Evolutionary conservation across 352 stramenopile genomes (phyloP), one percentile per base, ranked within the genome.

Genomic region (Globisporangium cederbergense): DNA sequence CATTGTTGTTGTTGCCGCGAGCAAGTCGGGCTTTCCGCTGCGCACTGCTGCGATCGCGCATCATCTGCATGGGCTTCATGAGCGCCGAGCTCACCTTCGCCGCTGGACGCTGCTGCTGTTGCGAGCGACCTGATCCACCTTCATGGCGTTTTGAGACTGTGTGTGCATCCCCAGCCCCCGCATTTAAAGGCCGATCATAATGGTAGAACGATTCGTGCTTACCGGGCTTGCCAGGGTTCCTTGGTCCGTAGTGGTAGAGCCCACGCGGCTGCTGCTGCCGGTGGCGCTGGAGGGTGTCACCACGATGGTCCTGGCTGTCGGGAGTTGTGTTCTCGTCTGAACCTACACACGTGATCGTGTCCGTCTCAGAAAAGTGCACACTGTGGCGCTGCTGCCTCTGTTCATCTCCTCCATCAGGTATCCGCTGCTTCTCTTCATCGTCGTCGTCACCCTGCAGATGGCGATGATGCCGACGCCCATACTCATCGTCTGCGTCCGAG

Each of bases 261-360:
- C 45, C 63, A 30, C 14, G 20, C 30, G 16, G 45, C 25, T 38
- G 28, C 9, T 28, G 36, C 9, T 47, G 45, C 42, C 62, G 60
- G 65, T 62, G 57, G 20, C 61, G 67, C n/a, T 72, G 63, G 50
- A 61, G 62, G 40, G 59, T 72, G 22, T 62, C 56, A 8, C 54
- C 59, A 7, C 62, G 61, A 10, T 58, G 45, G 42, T 66, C 66
- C 46, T 72, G 61, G 38, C 67, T 67, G n/a, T 72, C 73, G 32
- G 71, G 51, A 9, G 65, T 67, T 38, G 49, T 62, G 52, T 70
- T 78, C 10, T 67, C 71, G 13, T 75, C 71, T 54, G 62, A 68
- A 13, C 70, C 68, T 1, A 57, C 64, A 58, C 66, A 70, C 16
- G 71, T 66, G 10, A 72, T 20, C 2, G 61, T 64, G 20, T 76